A percentile compares a stretch with the other conserved stretches of the same genome.
Evolutionary conservation across 1,284 basidiomycete species (phyloP).

Genomic region (Cutaneotrichosporon mucoides): DNA sequence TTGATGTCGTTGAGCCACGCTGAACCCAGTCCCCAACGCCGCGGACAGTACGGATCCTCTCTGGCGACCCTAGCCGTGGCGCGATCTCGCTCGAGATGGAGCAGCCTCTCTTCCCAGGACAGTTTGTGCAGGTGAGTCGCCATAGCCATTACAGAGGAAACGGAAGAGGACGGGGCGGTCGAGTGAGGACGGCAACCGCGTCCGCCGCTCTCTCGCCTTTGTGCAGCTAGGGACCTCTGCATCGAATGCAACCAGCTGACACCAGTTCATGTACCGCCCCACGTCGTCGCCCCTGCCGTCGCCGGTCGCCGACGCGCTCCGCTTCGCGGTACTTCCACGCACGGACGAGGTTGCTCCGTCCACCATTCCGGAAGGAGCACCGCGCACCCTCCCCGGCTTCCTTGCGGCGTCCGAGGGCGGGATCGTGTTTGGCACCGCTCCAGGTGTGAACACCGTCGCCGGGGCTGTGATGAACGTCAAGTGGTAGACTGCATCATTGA

Average conservation of each 20-base stretch:
- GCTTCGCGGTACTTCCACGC: slow-evolving; percentile 10
- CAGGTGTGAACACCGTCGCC: no score
- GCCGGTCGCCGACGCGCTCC: not conserved
- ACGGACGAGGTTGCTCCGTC: slow-evolving; percentile 4
- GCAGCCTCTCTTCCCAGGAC: slow-evolving; percentile 58
- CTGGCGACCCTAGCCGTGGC: slow-evolving; percentile 75
- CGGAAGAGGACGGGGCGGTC: no score
- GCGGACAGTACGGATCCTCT: slow-evolving; percentile 55
- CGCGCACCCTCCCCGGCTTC: slow-evolving; percentile 10
- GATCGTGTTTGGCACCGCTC: not conserved
- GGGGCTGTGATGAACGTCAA: no score
- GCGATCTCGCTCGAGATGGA: slow-evolving; percentile 65
- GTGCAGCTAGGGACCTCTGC: no score
- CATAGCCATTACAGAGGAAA: no score
- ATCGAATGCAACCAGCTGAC: not conserved
- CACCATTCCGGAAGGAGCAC: not conserved
- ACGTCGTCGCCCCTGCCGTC: not conserved
- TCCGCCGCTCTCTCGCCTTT: not conserved
- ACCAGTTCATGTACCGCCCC: slow-evolving; percentile 16
- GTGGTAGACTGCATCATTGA: no score
- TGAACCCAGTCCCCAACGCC: not conserved
- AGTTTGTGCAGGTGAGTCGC: slow-evolving; percentile 59
- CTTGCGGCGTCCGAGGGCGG: slow-evolving; percentile 14
- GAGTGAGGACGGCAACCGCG: no score
- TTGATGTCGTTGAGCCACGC: not conserved